Evolutionary conservation across 495 filamentous ascomycete species (phyloP), one percentile per base, ranked within the genome.

Genomic region (Penicillium egyptiacum): DNA sequence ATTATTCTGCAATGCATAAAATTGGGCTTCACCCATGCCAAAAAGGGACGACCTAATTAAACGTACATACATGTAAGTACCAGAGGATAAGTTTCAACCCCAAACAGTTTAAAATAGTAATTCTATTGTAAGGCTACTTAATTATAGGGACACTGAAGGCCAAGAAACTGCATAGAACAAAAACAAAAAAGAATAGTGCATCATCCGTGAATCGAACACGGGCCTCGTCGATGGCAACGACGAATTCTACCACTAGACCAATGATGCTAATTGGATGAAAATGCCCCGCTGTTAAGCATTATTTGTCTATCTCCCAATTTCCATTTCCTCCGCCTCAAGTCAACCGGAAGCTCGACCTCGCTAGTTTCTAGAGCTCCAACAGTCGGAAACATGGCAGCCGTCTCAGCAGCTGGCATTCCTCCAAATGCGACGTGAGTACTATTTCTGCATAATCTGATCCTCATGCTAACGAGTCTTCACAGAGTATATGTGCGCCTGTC

Each of bases 211-310:
- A 79, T 81, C 78, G 78, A 81, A 81, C 78, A 75, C 78, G 77
- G 76, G 78, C 75, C 78, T 80, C 78, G 69, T 81, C 78, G 78
- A 81, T 81, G 77, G 78, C 77, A 81, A 79, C 78, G 78, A 81
- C 69, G 78, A 79, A 81, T 81, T 81, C 75, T 81, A 81, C 78
- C 78, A 80, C 78, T 80, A 80, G 76, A 80, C 78, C 78, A 80
- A 77, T 77, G 74, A 78, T 77, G 77, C 77, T 72, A 50, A 33
- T 68, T 53, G 9, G 0, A 59, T 62, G 31, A 10, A 42, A 50
- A 0, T 1, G 12, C 0, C 0, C 0, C 4, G 0, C 3, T 17
- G 5, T 14, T 46, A 22, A 12, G 9, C 5, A 25, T 20, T 26
- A 59, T 61, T 5, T 42, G 0, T 26, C 43, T 53, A 33, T 17